These are phyloP conservation scores for Echites panduratus DNA, from an alignment of 257 asterid species.

Conservation along the genomic window DNA sequence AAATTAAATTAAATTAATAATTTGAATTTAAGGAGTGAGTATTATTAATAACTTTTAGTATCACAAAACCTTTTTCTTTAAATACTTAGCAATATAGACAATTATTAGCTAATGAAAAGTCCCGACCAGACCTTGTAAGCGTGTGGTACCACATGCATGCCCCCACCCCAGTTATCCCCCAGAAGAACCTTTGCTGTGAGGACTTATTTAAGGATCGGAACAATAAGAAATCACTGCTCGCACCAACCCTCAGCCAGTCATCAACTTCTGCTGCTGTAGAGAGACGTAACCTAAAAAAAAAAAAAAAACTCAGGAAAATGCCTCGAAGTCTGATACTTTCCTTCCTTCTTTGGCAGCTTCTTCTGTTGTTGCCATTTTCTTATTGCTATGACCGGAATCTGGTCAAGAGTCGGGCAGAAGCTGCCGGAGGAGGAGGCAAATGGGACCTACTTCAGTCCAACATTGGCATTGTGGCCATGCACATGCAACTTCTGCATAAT, in stretches of 20 bases:
- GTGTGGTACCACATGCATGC: too few relatives aligned
- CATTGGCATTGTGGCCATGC: conserved; percentile 50
- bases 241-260: background rate
- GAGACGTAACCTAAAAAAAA: background rate
- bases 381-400: conserved; percentile 3
- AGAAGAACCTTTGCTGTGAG: background rate
- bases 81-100: too few relatives aligned
- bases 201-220: background rate
- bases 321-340: conserved; percentile 9
- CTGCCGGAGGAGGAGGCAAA: conserved; percentile 35
- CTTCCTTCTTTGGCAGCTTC: conserved; percentile 17
- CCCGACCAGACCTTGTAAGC: too few relatives aligned
- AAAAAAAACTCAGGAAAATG: conserved; percentile 3
- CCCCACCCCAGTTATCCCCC: too few relatives aligned
- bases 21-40: too few relatives aligned
- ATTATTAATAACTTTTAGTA: too few relatives aligned
- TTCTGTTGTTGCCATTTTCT: background rate
- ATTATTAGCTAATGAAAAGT: too few relatives aligned
- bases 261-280: background rate
- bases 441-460: conserved; percentile 34
- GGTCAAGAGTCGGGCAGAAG: background rate
- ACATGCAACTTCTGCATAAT: conserved; percentile 51
- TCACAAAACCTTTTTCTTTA: too few relatives aligned
- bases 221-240: background rate
- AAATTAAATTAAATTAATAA: too few relatives aligned